Conservation (phyloP, 1,284 basidiomycete species). For the Vanrija humicola region DNA sequence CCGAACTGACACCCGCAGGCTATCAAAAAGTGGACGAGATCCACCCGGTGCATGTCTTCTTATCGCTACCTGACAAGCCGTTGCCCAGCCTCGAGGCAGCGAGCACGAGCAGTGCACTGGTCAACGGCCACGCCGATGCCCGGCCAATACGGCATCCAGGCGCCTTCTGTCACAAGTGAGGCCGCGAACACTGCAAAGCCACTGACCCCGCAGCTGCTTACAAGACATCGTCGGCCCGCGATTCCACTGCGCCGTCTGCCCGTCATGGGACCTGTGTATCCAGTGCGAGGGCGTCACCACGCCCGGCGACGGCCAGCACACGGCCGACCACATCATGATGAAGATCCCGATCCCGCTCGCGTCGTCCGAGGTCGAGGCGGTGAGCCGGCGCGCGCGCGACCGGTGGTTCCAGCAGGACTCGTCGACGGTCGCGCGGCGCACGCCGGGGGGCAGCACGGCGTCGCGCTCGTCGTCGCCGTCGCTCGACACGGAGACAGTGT, state of each 20-base stretch:
- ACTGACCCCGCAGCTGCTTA: slow-evolving; percentile 60
- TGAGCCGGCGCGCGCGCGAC: slow-evolving; percentile 66
- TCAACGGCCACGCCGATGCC: background rate
- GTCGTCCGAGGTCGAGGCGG: slow-evolving; percentile 65
- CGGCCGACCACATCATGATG: slow-evolving; percentile 72
- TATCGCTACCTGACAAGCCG: slow-evolving; percentile 62
- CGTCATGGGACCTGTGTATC: slow-evolving; percentile 61
- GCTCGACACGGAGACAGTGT: slow-evolving; percentile 45
- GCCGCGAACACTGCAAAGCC: slow-evolving; percentile 11
- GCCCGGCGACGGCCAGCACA: slow-evolving; percentile 33
- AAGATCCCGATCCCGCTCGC: slow-evolving; percentile 85
- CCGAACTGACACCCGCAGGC: slow-evolving; percentile 8
- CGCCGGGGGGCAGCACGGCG: slow-evolving; percentile 1
- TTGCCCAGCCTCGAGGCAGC: slow-evolving; percentile 9
- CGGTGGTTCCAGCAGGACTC: slow-evolving; percentile 74
- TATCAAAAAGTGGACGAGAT: slow-evolving; percentile 67
- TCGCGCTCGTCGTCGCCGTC: slow-evolving; percentile 41
- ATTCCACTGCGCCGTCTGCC: slow-evolving; percentile 85
- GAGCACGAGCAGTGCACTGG: background rate
- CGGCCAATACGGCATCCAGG: slow-evolving; percentile 40
- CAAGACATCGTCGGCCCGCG: slow-evolving; percentile 82
- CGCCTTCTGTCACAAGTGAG: slow-evolving; percentile 61
- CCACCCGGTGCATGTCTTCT: slow-evolving; percentile 79
- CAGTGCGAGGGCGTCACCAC: slow-evolving; percentile 78
- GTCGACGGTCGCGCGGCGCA: slow-evolving; percentile 43